Conservation (phyloP, 2,329 filamentous ascomycete species). For the Alternaria novae-zelandiae region DNA sequence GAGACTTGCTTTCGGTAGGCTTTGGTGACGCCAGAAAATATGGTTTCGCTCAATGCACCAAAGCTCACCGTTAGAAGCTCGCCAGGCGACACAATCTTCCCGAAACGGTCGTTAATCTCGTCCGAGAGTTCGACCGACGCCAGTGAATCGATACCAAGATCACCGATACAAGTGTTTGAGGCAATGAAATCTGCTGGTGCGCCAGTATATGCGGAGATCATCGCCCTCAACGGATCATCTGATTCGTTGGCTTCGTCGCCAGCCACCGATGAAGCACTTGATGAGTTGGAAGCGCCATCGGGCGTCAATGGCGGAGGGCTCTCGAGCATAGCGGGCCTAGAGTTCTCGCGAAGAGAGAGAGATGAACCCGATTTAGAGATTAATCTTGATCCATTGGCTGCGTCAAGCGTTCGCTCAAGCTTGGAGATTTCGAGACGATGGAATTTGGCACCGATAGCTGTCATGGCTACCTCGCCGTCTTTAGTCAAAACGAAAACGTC, state of each 20-base stretch:
- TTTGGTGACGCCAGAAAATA: not conserved
- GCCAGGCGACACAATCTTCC: not conserved
- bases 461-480: constrained; percentile 7
- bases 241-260: constrained; percentile 1
- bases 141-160: constrained; percentile 27
- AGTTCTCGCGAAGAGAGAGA: not conserved
- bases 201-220: constrained; percentile 19
- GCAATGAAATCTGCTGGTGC: constrained; percentile 8
- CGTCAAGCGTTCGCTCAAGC: constrained; percentile 12
- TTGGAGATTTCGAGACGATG: constrained; percentile 16
- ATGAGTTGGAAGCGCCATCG: constrained; percentile 1
- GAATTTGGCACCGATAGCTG: constrained; percentile 17
- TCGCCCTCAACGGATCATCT: constrained; percentile 10
- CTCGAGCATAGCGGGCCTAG: not conserved
- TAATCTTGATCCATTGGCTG: constrained; percentile 5
- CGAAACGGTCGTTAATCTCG: constrained; percentile 7
- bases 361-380: not conserved
- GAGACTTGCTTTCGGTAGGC: not conserved
- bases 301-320: not conserved
- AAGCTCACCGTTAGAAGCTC: constrained; percentile 6
- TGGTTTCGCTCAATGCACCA: constrained; percentile 3
- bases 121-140: constrained; percentile 17
- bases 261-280: constrained; percentile 1
- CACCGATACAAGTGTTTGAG: constrained; percentile 9
- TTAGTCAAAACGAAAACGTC: constrained; percentile 19